Evolutionary conservation across 305 asterid genomes (phyloP).

Genomic region (Solanum hybrid): DNA sequence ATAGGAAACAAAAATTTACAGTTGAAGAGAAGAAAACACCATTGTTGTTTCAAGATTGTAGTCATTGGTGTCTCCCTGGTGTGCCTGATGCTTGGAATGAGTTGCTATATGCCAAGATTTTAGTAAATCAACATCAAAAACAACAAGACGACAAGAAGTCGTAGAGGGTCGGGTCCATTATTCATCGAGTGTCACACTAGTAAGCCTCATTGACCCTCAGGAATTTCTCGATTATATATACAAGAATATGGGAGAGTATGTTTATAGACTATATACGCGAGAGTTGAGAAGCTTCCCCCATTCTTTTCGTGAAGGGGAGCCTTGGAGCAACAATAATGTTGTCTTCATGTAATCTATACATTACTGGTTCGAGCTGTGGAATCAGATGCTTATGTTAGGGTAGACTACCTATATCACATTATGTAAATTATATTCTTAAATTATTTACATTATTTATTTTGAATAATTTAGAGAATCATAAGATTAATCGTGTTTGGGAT

Average conservation of each 20-base stretch:
- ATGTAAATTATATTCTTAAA: neutral
- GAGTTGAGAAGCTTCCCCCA: neutral
- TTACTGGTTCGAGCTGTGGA: neutral
- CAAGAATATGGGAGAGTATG: neutral
- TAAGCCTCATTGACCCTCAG: neutral
- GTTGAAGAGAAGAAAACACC: constrained; percentile 38
- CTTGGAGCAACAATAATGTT: neutral
- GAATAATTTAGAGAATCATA: neutral
- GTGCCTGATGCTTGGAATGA: constrained; percentile 76
- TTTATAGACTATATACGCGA: neutral
- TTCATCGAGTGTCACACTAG: neutral
- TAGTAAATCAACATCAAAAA: constrained; percentile 26
- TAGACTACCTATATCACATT: neutral
- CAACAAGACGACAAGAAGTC: constrained; percentile 2
- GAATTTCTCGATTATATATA: neutral
- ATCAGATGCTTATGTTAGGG: neutral
- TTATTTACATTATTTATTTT: neutral
- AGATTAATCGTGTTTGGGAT: neutral
- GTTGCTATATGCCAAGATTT: constrained; percentile 39
- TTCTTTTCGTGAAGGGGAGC: neutral
- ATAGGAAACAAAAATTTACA: constrained; percentile 35
- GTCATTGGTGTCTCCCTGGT: constrained; percentile 84
- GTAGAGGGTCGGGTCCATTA: neutral
- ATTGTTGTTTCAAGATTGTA: constrained; percentile 46
- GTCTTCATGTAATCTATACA: neutral